These are phyloP conservation scores for Polygonum maritimum DNA, from an alignment of 148 eudicot species.

Conservation along the genomic window DNA sequence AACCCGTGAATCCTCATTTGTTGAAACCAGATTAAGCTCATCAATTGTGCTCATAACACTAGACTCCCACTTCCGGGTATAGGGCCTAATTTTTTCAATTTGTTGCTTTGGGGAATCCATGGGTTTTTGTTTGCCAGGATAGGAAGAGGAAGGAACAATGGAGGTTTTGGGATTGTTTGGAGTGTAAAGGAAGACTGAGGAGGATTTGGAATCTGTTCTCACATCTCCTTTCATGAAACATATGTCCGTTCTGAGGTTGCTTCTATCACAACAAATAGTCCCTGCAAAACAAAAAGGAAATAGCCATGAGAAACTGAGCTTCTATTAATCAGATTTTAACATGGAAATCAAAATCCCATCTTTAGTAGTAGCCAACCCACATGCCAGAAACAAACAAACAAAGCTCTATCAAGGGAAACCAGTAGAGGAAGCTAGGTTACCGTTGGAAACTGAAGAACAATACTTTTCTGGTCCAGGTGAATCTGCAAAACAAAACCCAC, in stretches of 20 bases:
- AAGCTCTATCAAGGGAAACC: not conserved
- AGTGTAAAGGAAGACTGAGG: constrained; percentile 52
- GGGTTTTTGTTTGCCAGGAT: not conserved
- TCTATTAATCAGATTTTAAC: not conserved
- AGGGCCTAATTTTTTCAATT: constrained; percentile 66
- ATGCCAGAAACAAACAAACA: not conserved
- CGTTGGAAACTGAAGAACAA: constrained; percentile 66
- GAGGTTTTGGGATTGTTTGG: constrained; percentile 21
- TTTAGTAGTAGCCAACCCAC: too few species aligned
- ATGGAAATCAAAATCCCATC: not conserved
- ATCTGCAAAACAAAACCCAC: constrained; percentile 33
- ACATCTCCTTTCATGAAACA: constrained; percentile 92
- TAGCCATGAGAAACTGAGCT: not conserved
- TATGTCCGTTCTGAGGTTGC: constrained; percentile 54
- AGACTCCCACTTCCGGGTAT: constrained; percentile 85
- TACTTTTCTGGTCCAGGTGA: constrained; percentile 37
- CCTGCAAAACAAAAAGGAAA: constrained; percentile 35
- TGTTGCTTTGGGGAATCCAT: constrained; percentile 20
- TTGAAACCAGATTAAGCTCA: constrained; percentile 50
- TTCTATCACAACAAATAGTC: constrained; percentile 84
- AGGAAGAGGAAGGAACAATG: constrained; percentile 7
- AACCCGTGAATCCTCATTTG: constrained; percentile 13
- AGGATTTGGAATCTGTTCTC: constrained; percentile 55
- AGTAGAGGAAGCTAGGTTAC: constrained; percentile 25
- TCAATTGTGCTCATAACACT: constrained; percentile 56